Evolutionary conservation across 192 early-diverging fungal species (phyloP).

Genomic region (Umbelopsis sp.): DNA sequence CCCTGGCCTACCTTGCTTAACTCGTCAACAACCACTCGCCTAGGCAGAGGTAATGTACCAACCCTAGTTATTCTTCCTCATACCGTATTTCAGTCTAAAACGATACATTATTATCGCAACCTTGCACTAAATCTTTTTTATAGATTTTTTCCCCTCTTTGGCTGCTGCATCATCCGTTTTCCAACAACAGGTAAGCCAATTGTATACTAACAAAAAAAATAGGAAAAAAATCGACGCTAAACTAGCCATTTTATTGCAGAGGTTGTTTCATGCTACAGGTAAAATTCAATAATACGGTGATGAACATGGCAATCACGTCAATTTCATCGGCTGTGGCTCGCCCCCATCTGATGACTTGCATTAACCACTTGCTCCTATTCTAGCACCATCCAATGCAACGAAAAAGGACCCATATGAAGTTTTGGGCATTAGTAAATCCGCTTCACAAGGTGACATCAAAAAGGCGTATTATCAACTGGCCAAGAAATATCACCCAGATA

Average conservation of each 20-base stretch:
- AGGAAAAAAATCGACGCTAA: background rate
- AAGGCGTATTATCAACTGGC: conserved; percentile 98
- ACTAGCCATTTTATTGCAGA: conserved; percentile 1
- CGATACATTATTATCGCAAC: background rate
- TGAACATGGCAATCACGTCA: too few relatives aligned
- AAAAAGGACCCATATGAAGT: conserved; percentile 86
- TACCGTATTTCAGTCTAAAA: background rate
- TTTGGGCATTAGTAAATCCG: conserved; percentile 78
- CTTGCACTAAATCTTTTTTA: background rate
- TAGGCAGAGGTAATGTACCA: background rate
- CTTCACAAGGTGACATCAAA: conserved; percentile 89
- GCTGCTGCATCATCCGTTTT: conserved; percentile 7
- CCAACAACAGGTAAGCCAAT: background rate
- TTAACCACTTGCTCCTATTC: too few relatives aligned
- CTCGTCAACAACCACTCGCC: background rate
- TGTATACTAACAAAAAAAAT: too few relatives aligned
- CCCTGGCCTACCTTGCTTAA: conserved; percentile 2
- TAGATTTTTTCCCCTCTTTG: background rate
- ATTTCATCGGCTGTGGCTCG: too few relatives aligned
- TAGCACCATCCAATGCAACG: conserved; percentile 14
- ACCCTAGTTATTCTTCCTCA: background rate
- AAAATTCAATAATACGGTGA: background rate
- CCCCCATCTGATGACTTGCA: too few relatives aligned
- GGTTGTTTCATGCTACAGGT: conserved; percentile 38
- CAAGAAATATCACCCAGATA: conserved; percentile 97